A percentile compares a stretch with the other conserved stretches of the same genome.
phyloP scores from a whole-genome alignment of 257 asterid species.

The Solanum gandarillasii region DNA sequence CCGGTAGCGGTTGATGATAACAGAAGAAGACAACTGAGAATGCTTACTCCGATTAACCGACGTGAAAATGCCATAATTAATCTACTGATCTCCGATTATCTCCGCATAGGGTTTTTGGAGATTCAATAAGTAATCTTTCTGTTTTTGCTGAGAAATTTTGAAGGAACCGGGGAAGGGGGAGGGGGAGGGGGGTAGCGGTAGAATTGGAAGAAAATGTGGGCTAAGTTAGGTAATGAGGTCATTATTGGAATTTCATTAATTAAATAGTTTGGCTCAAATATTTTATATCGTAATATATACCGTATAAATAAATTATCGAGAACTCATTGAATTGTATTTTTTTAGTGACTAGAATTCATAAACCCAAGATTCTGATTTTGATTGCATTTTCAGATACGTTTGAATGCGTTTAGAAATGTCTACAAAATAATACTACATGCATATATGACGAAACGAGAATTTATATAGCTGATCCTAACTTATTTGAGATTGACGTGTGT shows the following conservation, averaged over 20 bases:
- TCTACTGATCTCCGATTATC: neutral
- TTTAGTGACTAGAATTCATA: neutral
- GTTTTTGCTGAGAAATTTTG: neutral
- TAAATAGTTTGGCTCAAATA: neutral
- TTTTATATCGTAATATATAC: neutral
- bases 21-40: neutral
- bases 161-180: accelerated
- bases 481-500: no score
- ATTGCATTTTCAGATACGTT: no score
- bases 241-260: neutral
- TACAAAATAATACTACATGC: no score
- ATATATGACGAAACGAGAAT: no score
- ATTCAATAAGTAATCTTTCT: neutral
- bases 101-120: neutral
- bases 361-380: neutral
- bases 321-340: neutral
- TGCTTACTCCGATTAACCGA: neutral
- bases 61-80: neutral
- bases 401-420: no score
- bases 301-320: neutral
- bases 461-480: no score
- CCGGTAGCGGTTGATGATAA: neutral
- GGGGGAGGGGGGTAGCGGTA: neutral
- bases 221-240: neutral
- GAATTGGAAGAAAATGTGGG: neutral